Base-by-base conservation (phyloP, 352 stramenopile genomes). In the Phytophthora constricta region DNA sequence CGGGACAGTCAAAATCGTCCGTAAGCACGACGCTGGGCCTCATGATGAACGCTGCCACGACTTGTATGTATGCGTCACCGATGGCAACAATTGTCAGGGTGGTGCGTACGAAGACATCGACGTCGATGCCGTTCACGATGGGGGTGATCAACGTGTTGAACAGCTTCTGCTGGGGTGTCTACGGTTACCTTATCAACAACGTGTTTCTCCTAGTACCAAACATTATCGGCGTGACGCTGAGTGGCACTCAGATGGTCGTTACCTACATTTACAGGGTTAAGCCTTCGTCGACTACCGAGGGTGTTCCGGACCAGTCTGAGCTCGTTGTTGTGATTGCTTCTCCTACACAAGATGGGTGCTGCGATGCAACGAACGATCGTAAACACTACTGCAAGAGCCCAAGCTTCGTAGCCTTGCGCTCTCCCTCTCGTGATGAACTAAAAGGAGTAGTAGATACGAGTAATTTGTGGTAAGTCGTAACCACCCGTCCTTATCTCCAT, bases 111-210 rank as follows among this genome's bases (percentile, higher is more conserved):
- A 81, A 80, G 48, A 82, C 70, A 14, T 56, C 76, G 22, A 71
- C 66, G 10, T 89, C 71, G 7, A 84, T 89, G 61, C 70, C 65
- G 16, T 70, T 87, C 34, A 62, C 65, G 0, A 87, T 87, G 76
- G 68, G 80, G 4, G 22, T 77, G 8, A 72, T 80, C 1, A 75
- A 69, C 14, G 50, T 73, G 0, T 13, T 73, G 27, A 87, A 86
- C 65, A 84, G 78, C 19, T 54, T 57, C 14, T 65, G 80, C 16
- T 89, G 77, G 77, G 61, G 59, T 4, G 31, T 74, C 10, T 89
- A 86, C 53, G 65, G 56, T 1, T 48, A 8, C 1, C 48, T 66
- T 13, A 51, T 66, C 19, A 25, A 56, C 56, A 66, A 71, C 41
- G 66, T 50, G n/a, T 67, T 87, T 20, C 31, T 89, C 11, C 28